These are phyloP conservation scores for Oryza rufipogon DNA, from an alignment of 176 grass and related monocot genomes.

Conservation along the genomic window DNA sequence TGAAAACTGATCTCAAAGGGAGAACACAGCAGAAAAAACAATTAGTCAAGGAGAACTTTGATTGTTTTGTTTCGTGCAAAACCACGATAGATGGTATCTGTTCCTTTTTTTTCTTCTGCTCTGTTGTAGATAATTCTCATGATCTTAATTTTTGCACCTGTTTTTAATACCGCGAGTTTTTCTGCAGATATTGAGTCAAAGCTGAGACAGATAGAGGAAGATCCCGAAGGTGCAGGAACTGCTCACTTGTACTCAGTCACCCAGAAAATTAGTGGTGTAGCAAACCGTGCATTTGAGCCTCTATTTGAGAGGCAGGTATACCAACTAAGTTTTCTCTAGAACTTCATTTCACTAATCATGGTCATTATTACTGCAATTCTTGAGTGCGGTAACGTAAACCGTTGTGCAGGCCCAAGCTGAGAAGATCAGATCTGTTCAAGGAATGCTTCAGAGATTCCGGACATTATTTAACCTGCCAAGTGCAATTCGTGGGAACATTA, in stretches of 20 bases:
- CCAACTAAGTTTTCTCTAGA: conserved; percentile 35
- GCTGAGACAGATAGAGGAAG: conserved; percentile 97
- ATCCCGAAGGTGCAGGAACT: conserved; percentile 96
- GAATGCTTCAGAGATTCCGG: conserved; percentile 99
- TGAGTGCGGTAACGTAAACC: conserved; percentile 31
- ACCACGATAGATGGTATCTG: conserved; percentile 94
- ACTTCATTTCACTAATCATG: conserved; percentile 26
- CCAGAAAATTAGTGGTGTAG: conserved; percentile 80
- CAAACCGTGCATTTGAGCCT: conserved; percentile 93
- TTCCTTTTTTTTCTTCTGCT: conserved; percentile 29
- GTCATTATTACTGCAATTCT: conserved; percentile 23
- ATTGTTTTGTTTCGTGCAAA: conserved; percentile 99
- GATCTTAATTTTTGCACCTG: conserved; percentile 21
- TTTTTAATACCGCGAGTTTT: conserved; percentile 36
- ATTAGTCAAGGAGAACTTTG: conserved; percentile 98
- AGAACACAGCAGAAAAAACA: conserved; percentile 99
- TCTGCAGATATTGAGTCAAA: conserved; percentile 90
- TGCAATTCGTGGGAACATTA: conserved; percentile 92
- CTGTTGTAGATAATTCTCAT: conserved; percentile 29
- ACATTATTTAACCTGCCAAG: conserved; percentile 98
- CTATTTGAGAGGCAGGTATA: conserved; percentile 99
- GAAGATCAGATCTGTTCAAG: conserved; percentile 99
- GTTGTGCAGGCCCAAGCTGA: conserved; percentile 90
- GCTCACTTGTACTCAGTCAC: conserved; percentile 84
- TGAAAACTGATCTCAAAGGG: conserved; percentile 99